Evolutionary conservation across 2,329 filamentous ascomycete species (phyloP).

Genomic region (Plenodomus tracheiphilus): DNA sequence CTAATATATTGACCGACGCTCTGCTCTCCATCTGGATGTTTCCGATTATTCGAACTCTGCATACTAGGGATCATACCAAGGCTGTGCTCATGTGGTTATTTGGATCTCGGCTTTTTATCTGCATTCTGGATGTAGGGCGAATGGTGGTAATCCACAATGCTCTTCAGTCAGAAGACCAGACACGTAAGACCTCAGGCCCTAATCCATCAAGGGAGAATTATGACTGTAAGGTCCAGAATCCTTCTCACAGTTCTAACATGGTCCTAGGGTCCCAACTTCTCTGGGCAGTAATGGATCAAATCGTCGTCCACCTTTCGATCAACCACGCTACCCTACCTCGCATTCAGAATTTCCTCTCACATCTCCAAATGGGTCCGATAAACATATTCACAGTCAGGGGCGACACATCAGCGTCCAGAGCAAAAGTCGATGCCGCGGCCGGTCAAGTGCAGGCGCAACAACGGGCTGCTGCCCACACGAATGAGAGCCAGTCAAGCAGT

Average conservation of each 20-base stretch:
- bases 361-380: conserved; percentile 8
- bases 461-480: neutral
- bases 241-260: neutral
- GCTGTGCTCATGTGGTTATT: conserved; percentile 9
- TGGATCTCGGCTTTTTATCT: conserved; percentile 11
- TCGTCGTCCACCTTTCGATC: conserved; percentile 14
- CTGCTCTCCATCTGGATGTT: conserved; percentile 27
- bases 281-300: conserved; percentile 10
- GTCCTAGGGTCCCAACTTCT: conserved; percentile 4
- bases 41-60: conserved; percentile 13
- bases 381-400: neutral
- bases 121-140: conserved; percentile 6
- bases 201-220: too few species aligned
- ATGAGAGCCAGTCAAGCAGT: too few species aligned
- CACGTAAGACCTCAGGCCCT: conserved; percentile 5
- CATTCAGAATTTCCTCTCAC: conserved; percentile 7
- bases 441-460: neutral
- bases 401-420: conserved; percentile 1
- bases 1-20: conserved; percentile 28
- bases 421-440: neutral
- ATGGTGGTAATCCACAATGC: conserved; percentile 5
- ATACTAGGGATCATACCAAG: conserved; percentile 6
- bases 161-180: conserved; percentile 9
- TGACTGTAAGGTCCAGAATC: too few species aligned
- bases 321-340: conserved; percentile 13